Evolutionary conservation across 2,329 filamentous ascomycete species (phyloP).

Genomic region (Claviceps capensis): DNA sequence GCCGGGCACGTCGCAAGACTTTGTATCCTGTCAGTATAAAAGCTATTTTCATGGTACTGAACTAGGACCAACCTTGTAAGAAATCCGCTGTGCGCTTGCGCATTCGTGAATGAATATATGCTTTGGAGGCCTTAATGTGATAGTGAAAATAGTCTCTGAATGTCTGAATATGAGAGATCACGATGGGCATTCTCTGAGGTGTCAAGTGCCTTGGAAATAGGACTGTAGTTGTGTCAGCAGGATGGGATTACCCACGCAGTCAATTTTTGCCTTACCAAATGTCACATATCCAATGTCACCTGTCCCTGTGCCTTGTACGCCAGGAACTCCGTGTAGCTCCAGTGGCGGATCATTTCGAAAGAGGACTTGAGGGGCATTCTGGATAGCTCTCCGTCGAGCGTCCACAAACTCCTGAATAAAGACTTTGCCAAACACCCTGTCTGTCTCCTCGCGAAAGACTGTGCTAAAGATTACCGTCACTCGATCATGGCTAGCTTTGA

Average conservation of each 20-base stretch:
- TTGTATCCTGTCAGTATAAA: slow-evolving; percentile 4
- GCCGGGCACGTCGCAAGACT: slow-evolving; percentile 93
- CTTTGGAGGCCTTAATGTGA: slow-evolving; percentile 98
- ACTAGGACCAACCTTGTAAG: slow-evolving; percentile 64
- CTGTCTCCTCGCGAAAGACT: slow-evolving; percentile 93
- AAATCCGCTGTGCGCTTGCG: slow-evolving; percentile 95
- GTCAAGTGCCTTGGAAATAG: slow-evolving; percentile 93
- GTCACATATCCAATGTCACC: slow-evolving; percentile 95
- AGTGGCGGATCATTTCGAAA: slow-evolving; percentile 91
- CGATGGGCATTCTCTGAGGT: slow-evolving; percentile 76
- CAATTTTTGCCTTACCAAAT: slow-evolving; percentile 54
- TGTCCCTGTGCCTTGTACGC: slow-evolving; percentile 60
- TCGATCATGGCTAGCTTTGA: slow-evolving; percentile 93
- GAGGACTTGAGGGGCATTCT: slow-evolving; percentile 94
- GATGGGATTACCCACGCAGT: background rate
- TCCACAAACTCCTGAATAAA: slow-evolving; percentile 99
- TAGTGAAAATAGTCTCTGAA: slow-evolving; percentile 99
- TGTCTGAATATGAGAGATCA: slow-evolving; percentile 98
- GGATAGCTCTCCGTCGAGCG: slow-evolving; percentile 82
- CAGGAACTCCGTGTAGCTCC: slow-evolving; percentile 75
- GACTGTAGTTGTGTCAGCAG: slow-evolving; percentile 38
- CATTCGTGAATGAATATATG: slow-evolving; percentile 98
- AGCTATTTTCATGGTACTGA: background rate
- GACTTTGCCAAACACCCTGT: slow-evolving; percentile 93
- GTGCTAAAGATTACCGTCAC: slow-evolving; percentile 99